phyloP scores from a whole-genome alignment of 257 asterid genomes.

The Solanum virginianum region DNA sequence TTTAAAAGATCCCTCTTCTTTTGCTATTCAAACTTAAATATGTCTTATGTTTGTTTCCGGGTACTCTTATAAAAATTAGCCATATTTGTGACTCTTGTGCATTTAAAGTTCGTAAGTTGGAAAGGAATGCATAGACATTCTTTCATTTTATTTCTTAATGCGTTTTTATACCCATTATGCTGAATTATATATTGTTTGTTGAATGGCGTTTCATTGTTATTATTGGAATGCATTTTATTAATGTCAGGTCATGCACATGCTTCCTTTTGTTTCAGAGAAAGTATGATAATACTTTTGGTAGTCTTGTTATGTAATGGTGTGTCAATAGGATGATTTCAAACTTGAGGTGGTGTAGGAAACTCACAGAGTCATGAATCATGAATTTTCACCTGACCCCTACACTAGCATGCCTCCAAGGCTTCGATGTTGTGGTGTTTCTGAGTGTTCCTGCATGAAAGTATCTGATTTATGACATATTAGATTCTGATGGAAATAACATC shows the following conservation, averaged over 20 bases:
- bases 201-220: neutral
- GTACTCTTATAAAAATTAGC: too few species aligned
- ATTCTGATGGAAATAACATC: neutral
- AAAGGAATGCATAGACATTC: neutral
- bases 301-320: neutral
- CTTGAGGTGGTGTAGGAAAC: neutral
- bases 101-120: too few species aligned
- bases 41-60: too few species aligned
- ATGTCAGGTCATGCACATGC: neutral
- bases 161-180: neutral
- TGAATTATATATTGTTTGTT: neutral
- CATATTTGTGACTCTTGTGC: too few species aligned
- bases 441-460: neutral
- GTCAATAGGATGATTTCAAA: neutral
- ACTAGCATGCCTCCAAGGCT: neutral
- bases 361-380: neutral
- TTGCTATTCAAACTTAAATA: too few species aligned
- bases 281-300: neutral
- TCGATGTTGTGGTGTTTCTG: neutral
- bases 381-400: neutral
- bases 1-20: too few species aligned
- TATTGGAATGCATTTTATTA: neutral
- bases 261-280: neutral
- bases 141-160: neutral
- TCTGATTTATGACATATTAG: neutral